Base-by-base conservation (phyloP, 106 monocot species). In the Dioscorea zingiberensis region DNA sequence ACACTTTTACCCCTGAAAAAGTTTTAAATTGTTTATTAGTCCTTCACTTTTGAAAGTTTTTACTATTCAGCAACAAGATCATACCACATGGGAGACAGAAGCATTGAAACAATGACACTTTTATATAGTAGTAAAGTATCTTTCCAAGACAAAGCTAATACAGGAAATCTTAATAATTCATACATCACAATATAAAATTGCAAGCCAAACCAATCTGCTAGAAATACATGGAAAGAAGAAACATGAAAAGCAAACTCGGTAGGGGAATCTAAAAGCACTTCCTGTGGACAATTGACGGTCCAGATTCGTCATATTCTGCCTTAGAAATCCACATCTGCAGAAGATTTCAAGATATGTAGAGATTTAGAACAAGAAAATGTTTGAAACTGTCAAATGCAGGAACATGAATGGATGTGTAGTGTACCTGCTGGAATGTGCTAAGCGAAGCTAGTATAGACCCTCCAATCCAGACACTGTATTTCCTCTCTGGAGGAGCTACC, bases 381-480 rank as follows among this genome's bases (percentile, higher is more conserved):
- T 13, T 47, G 9, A 13, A 51, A 13, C 51, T 19, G 12, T 13
- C 7, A 15, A 13, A 51, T 18, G 15, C 19, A 51, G 51, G 13
- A 18, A 51, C 51, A 51, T 51, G 51, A 51, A 51, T 51, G 15
- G 4, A 19, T 51, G 8, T 18, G 14, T 29, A 60, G 8, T 18
- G 14, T 29, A 60, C 60, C 60, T 60, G 60, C 60, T 60, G 60
- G 60, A 60, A 60, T 60, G 60, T 60, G 32, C 58, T 58, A 6
- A 58, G 24, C 1, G 58, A 58, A 58, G 58, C 58, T 22, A 58
- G 26, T 2, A 58, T 58, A 23, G 58, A 58, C 14, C 58, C 58
- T 26, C 58, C 58, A 58, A 58, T 58, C 58, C 58, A 58, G 23
- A 58, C 58, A 58, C 58, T 58, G 58, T 58, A 58, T 0, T 58